Evolutionary conservation across 306 rosid genomes (phyloP).

Genomic region (Lotus japonicus): DNA sequence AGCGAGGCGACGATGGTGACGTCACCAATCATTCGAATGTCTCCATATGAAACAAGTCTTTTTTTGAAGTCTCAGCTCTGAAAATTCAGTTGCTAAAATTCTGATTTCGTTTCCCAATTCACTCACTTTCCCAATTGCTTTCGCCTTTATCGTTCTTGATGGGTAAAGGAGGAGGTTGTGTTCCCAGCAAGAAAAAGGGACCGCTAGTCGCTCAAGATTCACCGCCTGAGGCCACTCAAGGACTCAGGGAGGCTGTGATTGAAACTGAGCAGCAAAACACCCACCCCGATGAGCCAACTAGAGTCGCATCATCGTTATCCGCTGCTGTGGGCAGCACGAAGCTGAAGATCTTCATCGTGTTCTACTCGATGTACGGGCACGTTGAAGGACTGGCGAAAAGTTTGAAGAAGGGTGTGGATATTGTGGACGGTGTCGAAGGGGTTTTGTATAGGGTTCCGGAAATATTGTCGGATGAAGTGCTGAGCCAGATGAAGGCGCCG

Average conservation of each 20-base stretch:
- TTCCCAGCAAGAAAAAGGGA: slow-evolving; percentile 96
- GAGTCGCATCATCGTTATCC: neutral
- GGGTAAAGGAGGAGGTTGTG: slow-evolving; percentile 97
- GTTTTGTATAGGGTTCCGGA: slow-evolving; percentile 75
- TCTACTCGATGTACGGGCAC: slow-evolving; percentile 94
- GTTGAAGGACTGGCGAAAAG: slow-evolving; percentile 72
- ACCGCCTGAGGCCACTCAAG: too few relatives aligned
- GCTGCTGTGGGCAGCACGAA: slow-evolving; percentile 2
- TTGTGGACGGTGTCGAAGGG: slow-evolving; percentile 71
- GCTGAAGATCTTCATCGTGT: slow-evolving; percentile 67
- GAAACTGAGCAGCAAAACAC: too few relatives aligned
- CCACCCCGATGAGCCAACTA: too few relatives aligned
- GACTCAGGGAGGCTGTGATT: too few relatives aligned
- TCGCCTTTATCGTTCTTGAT: slow-evolving; percentile 18
- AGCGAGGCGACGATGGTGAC: neutral
- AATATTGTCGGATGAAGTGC: slow-evolving; percentile 57
- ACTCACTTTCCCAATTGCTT: too few relatives aligned
- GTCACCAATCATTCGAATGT: slow-evolving; percentile 24
- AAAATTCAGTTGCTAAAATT: neutral
- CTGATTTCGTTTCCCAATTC: too few relatives aligned
- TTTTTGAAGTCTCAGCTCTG: too few relatives aligned
- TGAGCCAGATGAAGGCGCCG: slow-evolving; percentile 70
- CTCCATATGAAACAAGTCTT: too few relatives aligned
- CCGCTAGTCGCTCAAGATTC: too few relatives aligned
- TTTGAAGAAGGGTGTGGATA: slow-evolving; percentile 83